Evolutionary conservation across 179 eudicot genomes (phyloP), one percentile per base, ranked within the genome.

Genomic region (Spergularia azorica): DNA sequence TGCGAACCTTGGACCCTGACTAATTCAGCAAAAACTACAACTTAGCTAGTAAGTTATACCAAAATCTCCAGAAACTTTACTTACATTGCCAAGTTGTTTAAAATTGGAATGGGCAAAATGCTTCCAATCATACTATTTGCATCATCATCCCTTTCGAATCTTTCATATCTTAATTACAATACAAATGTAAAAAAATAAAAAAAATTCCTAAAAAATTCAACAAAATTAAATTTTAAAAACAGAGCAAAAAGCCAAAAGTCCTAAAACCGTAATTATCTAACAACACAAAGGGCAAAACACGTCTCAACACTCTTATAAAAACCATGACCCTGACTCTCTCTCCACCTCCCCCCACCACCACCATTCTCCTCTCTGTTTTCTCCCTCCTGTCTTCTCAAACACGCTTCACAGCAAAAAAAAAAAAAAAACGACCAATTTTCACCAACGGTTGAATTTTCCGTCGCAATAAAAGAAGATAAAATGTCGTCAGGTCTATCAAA

Each of bases 401-500:
- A 55, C 32, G 14, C 21, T 61, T 20, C 55, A 58, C 50, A 43
- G 1, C 2, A 10, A 15, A 41, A 41, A 6, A 6, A 41, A 41
- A 6, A 6, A 14, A 0, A 32, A 6, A 38, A 65, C 18, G 18
- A 66, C 52, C 10, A 14, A 51, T 3, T 64, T 66, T 17, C 62
- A n/a, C 20, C 54, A 20, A 11, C 0, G 12, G 0, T 8, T 32
- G 0, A 14, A 51, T 52, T 14, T 41, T 12, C 63, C 72, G 46
- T n/a, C n/a, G 38, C 20, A n/a, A 9, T 10, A 26, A 84, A 36
- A 36, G 39, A 36, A 36, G 39, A 36, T 2, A 36, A 78, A 71
- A 86, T 91, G 94, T 81, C 51, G 1, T 17, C 78, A 13, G 70
- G 75, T 0, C 15, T 80, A 14, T 57, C 57, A 38, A 85, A 85